Base-by-base conservation (phyloP, 768 basidiomycete genomes). In the Tulasnella sp. region DNA sequence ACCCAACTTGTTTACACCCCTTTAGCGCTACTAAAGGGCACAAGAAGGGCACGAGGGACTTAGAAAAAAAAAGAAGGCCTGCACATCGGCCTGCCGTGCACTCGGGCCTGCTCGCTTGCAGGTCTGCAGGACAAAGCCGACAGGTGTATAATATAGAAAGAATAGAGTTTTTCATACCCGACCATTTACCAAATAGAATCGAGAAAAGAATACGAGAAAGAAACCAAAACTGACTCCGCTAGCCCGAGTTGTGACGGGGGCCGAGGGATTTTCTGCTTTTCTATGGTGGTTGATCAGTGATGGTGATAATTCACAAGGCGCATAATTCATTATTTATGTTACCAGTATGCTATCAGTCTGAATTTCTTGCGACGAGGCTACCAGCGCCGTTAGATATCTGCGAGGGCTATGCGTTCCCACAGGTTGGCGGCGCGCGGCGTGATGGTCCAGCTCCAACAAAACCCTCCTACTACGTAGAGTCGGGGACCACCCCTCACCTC, bases 201-300 rank as follows among this genome's bases (percentile, higher is more conserved):
- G 11, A 5, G 8, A 54, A n/a, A 54, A 54, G 54, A 54, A n/a
- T 54, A n/a, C n/a, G 54, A 54, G 54, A n/a, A 54, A 5, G 24
- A n/a, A 46, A 14, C 12, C 0, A 54, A n/a, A 54, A 1, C 54
- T 12, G 3, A n/a, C 22, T 54, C 54, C 54, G 1, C 54, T 54
- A n/a, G 24, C 24, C 82, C 41, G 81, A 2, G 37, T 54, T 84
- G 42, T 82, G 76, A 37, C 6, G 37, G 37, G 2, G 37, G 37
- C 6, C 6, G 37, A 37, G n/a, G n/a, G n/a, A n/a, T n/a, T n/a
- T n/a, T n/a, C n/a, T n/a, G n/a, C n/a, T n/a, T n/a, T n/a, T n/a
- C n/a, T n/a, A n/a, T n/a, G n/a, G n/a, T n/a, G n/a, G n/a, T n/a
- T n/a, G n/a, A n/a, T n/a, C n/a, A n/a, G n/a, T n/a, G n/a, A n/a